Conservation (phyloP, 2,329 filamentous ascomycete genomes). For the Tolypocladium paradoxum region DNA sequence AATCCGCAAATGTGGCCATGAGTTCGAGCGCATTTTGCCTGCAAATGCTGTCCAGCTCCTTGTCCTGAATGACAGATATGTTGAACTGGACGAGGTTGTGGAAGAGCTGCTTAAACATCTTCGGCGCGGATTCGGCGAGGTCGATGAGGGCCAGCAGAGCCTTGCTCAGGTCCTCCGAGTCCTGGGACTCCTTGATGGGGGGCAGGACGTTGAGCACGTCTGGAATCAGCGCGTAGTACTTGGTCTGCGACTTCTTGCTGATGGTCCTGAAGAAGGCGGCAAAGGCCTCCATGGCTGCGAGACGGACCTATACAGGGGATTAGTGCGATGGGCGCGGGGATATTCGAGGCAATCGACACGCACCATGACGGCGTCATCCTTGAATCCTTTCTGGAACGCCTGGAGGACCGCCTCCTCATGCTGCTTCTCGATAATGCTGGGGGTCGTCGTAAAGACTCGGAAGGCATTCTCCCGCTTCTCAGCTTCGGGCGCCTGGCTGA, state of each 20-base stretch:
- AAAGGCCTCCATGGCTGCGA: conserved; percentile 94
- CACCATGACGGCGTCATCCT: conserved; percentile 74
- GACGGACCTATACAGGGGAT: conserved; percentile 52
- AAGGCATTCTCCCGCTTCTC: conserved; percentile 87
- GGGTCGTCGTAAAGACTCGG: conserved; percentile 89
- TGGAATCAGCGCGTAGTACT: conserved; percentile 78
- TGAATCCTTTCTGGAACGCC: conserved; percentile 87
- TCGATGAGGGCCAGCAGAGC: conserved; percentile 88
- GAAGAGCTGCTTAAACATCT: conserved; percentile 97
- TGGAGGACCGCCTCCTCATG: conserved; percentile 83
- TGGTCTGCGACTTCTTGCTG: conserved; percentile 74
- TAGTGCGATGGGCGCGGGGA: background rate
- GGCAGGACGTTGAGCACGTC: conserved; percentile 91
- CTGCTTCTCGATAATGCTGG: conserved; percentile 90
- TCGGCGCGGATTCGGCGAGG: conserved; percentile 83
- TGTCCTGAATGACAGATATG: conserved; percentile 88
- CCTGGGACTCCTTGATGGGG: conserved; percentile 81
- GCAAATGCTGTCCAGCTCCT: conserved; percentile 81
- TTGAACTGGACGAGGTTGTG: conserved; percentile 86
- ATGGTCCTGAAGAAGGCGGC: conserved; percentile 91
- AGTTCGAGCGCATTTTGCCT: conserved; percentile 92
- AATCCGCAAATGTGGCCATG: conserved; percentile 96
- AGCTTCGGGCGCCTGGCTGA: conserved; percentile 75
- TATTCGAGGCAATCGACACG: conserved; percentile 12
- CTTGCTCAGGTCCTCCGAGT: conserved; percentile 84